phyloP scores from a whole-genome alignment of 2,329 filamentous ascomycete species.

The Kalmusia sp. region DNA sequence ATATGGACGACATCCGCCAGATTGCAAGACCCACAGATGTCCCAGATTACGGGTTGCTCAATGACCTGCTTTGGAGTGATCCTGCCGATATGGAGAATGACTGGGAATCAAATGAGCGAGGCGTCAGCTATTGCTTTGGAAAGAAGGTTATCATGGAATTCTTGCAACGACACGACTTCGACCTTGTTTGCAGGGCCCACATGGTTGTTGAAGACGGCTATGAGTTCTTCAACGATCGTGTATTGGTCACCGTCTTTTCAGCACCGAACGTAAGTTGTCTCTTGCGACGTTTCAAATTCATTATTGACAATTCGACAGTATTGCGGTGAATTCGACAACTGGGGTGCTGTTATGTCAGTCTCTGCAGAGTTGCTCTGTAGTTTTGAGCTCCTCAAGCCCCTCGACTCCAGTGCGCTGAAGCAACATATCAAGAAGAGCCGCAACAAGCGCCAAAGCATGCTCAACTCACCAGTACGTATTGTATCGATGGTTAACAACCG shows the following conservation, averaged over 20 bases:
- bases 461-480: conserved; percentile 89
- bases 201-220: conserved; percentile 99
- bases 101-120: conserved; percentile 96
- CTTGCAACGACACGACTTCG: conserved; percentile 91
- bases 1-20: conserved; percentile 98
- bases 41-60: conserved; percentile 92
- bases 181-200: conserved; percentile 94
- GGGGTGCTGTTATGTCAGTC: conserved; percentile 98
- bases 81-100: conserved; percentile 97
- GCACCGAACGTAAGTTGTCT: conserved; percentile 87
- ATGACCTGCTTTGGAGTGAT: conserved; percentile 96
- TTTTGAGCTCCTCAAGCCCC: conserved; percentile 93
- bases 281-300: not conserved
- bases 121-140: conserved; percentile 97
- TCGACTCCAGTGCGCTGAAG: conserved; percentile 95
- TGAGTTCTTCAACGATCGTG: conserved; percentile 96
- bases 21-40: conserved; percentile 97
- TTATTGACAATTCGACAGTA: conserved; percentile 66
- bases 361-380: conserved; percentile 92
- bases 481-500: conserved; percentile 21
- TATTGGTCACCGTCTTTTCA: conserved; percentile 95
- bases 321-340: conserved; percentile 98
- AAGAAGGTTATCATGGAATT: conserved; percentile 99
- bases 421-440: conserved; percentile 98
- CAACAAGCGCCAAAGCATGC: conserved; percentile 91